Conservation (phyloP, 2,329 filamentous ascomycete species). For the Ophiosphaerella narmari region DNA sequence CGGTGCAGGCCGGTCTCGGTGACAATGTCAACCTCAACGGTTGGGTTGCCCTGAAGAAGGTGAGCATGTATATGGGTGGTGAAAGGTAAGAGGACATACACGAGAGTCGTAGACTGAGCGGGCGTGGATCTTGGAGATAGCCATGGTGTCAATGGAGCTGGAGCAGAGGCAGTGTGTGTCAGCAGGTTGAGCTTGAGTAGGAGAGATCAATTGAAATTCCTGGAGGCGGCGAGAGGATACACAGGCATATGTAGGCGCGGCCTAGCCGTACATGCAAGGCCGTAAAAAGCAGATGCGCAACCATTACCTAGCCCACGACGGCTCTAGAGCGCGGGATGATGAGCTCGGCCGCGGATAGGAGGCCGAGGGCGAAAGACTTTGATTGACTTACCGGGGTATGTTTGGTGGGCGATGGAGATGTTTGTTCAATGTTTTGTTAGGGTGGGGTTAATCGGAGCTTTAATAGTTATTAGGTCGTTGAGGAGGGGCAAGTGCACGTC, state of each 20-base stretch:
- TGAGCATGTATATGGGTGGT: constrained; percentile 9
- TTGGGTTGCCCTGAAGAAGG: constrained; percentile 74
- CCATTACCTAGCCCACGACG: constrained; percentile 25
- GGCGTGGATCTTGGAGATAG: constrained; percentile 62
- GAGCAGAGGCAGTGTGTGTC: constrained; percentile 15
- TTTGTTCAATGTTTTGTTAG: constrained; percentile 28
- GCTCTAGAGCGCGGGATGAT: constrained; percentile 29
- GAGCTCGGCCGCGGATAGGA: constrained; percentile 44
- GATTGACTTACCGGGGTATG: constrained; percentile 39
- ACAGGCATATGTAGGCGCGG: constrained; percentile 29
- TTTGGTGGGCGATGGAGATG: constrained; percentile 24
- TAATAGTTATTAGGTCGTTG: constrained; percentile 13
- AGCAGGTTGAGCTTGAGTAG: constrained; percentile 15
- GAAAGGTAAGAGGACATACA: constrained; percentile 19
- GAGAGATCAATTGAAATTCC: constrained; percentile 30
- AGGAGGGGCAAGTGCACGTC: constrained; percentile 32
- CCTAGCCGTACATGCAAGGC: constrained; percentile 20
- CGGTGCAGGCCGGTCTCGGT: constrained; percentile 96
- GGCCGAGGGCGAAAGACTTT: constrained; percentile 20
- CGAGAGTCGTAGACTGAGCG: constrained; percentile 97
- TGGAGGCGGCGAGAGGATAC: constrained; percentile 11
- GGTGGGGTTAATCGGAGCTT: constrained; percentile 24
- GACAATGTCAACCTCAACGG: constrained; percentile 96
- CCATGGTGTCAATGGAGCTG: constrained; percentile 66
- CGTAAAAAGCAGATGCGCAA: constrained; percentile 37